Conservation (phyloP, 1,284 basidiomycete genomes). For the Tilletia horrida region DNA sequence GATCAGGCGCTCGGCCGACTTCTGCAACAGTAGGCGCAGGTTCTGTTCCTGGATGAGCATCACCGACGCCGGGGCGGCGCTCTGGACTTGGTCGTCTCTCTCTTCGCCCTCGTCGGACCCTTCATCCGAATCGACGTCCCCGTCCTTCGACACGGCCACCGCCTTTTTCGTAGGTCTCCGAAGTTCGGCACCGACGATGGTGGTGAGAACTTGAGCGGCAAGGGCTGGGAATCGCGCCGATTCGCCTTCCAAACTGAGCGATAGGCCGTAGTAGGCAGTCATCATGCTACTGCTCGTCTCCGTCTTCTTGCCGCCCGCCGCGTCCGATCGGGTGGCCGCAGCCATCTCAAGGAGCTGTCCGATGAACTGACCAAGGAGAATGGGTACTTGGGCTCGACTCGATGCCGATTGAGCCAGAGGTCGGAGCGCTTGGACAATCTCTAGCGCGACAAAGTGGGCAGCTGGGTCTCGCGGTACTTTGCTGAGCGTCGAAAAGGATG, state of each 20-base stretch:
- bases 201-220: not conserved
- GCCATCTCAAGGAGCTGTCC: not conserved
- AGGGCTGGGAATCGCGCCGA: not conserved
- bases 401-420: not conserved
- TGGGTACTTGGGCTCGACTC: not conserved
- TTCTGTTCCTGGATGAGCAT: not conserved
- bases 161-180: not conserved
- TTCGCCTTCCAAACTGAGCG: not conserved
- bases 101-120: not conserved
- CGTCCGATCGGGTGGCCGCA: not conserved
- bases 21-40: not conserved
- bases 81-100: not conserved
- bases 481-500: not conserved
- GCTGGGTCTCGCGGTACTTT: not conserved
- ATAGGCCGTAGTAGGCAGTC: not conserved
- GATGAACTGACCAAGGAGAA: constrained; percentile 9
- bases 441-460: not conserved
- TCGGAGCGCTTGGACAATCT: constrained; percentile 2
- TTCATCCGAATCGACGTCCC: not conserved
- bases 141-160: not conserved
- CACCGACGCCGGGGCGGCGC: not conserved
- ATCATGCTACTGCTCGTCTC: not conserved
- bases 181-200: not conserved
- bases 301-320: not conserved
- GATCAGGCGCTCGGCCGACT: not conserved